phyloP scores from a whole-genome alignment of 305 asterid genomes.

The Coffea humblotiana region DNA sequence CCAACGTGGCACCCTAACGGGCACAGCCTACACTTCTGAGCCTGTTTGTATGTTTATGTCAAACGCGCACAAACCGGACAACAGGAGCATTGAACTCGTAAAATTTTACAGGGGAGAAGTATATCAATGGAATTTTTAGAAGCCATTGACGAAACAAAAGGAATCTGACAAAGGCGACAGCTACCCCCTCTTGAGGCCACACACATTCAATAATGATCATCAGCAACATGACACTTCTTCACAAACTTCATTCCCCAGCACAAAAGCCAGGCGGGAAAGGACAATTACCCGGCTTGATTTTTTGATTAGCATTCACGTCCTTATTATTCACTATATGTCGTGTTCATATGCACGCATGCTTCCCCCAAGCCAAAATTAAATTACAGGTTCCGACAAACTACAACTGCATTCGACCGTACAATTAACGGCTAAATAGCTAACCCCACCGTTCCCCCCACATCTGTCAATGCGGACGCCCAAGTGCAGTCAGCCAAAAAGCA shows the following conservation, averaged over 20 bases:
- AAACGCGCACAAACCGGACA: neutral
- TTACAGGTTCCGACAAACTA: neutral
- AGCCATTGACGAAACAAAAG: neutral
- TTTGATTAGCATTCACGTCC: slow-evolving; percentile 1
- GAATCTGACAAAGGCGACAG: slow-evolving; percentile 7
- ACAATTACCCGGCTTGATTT: slow-evolving; percentile 8
- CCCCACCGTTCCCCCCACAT: slow-evolving; percentile 11
- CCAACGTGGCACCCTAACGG: slow-evolving; percentile 20
- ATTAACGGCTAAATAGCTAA: neutral
- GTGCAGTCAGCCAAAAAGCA: neutral
- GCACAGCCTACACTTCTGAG: slow-evolving; percentile 3
- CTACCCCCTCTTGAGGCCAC: slow-evolving; percentile 13
- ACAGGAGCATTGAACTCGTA: slow-evolving; percentile 6
- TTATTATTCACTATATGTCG: neutral
- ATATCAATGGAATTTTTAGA: neutral
- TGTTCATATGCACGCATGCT: neutral
- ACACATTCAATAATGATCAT: slow-evolving; percentile 13
- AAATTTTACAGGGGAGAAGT: neutral
- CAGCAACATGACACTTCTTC: neutral
- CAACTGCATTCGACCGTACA: slow-evolving; percentile 25
- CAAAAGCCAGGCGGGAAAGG: neutral
- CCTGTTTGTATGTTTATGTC: neutral
- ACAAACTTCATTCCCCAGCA: neutral
- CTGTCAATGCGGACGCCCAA: neutral
- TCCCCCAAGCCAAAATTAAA: neutral